Evolutionary conservation across 306 rosid genomes (phyloP), one percentile per base, ranked within the genome.

Genomic region (Acacia confusa): DNA sequence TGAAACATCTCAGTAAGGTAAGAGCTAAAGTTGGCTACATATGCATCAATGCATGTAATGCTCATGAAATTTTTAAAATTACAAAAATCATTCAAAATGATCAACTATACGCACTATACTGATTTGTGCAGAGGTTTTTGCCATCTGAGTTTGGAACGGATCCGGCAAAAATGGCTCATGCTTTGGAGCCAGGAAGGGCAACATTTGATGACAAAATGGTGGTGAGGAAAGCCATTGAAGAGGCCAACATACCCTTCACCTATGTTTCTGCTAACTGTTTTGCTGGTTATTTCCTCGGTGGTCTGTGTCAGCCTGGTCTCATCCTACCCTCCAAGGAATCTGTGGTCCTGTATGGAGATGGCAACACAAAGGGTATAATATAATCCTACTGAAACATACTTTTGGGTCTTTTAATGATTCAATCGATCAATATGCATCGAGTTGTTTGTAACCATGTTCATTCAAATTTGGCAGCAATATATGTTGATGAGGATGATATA

Each of bases 61-160:
- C 6, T 63, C 36, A 25, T 61, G 13, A 36, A 36, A 36, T 36
- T 36, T 36, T 36, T 36, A 36, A 6, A 36, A 36, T 36, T 36
- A 36, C 6, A 36, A 4, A 32, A 36, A 36, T 36, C 8, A 4
- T 6, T 15, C 34, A 3, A 34, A 34, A 65, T 32, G 24, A 9
- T 7, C 2, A 9, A 40, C 6, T 20, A 1, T 19, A 20, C 9
- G 47, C 1, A 1, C 34, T 16, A 41, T 9, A 36, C 47, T 36
- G 43, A 43, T 32, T 24, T 60, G 60, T 15, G 24, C 81, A 93
- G 97, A 91, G 94, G 79, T 93, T 91, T 80, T 65, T 93, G 75
- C 96, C 96, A 9, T 93, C 96, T 1, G 97, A 91, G 79, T 93
- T 87, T 60, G 97, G 97, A 25, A 86, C 87, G 6, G 97, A 93